phyloP scores from a whole-genome alignment of 345 rosid species.

The Schrenkiella parvula region DNA sequence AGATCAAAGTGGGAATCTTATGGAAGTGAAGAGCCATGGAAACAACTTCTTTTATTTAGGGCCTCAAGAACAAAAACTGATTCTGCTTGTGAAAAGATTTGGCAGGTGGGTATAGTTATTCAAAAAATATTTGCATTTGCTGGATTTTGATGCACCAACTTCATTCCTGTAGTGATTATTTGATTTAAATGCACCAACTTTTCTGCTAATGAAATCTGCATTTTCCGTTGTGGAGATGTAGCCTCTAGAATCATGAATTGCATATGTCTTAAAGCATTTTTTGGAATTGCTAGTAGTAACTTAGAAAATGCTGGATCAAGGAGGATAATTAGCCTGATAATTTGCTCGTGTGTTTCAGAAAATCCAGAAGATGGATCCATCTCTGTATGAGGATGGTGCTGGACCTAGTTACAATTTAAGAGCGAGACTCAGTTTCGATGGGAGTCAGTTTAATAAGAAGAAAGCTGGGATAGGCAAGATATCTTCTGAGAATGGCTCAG shows the following conservation, averaged over 20 bases:
- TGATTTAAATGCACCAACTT: too few relatives aligned
- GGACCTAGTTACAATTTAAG: slow-evolving; percentile 70
- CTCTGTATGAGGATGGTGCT: slow-evolving; percentile 59
- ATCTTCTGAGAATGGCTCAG: slow-evolving; percentile 13
- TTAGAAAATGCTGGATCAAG: neutral
- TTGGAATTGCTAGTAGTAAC: neutral
- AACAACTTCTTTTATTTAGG: slow-evolving; percentile 60
- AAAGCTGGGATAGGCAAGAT: slow-evolving; percentile 18
- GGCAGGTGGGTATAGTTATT: slow-evolving; percentile 48
- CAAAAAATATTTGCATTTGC: neutral
- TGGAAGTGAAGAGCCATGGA: slow-evolving; percentile 66
- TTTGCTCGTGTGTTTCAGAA: slow-evolving; percentile 42
- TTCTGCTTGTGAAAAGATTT: slow-evolving; percentile 35
- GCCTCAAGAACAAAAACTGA: slow-evolving; percentile 42
- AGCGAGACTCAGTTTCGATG: slow-evolving; percentile 45
- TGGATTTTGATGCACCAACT: neutral
- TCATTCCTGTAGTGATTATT: neutral
- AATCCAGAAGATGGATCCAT: slow-evolving; percentile 74
- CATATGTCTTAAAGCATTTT: neutral
- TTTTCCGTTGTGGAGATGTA: neutral
- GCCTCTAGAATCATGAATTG: neutral
- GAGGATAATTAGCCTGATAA: too few relatives aligned
- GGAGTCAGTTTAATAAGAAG: slow-evolving; percentile 10
- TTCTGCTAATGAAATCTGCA: too few relatives aligned
- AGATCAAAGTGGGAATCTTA: slow-evolving; percentile 60